Conservation (phyloP, 139 green algal genomes). For the Volvox africanus region DNA sequence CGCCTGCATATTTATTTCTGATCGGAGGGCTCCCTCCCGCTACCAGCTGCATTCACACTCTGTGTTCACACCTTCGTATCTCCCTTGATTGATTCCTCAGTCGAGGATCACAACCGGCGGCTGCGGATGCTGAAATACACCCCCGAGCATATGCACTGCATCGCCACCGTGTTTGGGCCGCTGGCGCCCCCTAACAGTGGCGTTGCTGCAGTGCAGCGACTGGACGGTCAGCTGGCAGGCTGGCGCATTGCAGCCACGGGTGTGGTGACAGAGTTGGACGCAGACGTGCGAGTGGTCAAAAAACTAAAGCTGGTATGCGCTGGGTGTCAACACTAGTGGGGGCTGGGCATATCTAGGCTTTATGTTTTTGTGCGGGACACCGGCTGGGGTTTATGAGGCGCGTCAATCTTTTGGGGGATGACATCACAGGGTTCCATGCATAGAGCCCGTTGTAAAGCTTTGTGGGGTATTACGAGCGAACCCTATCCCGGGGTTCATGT, state of each 20-base stretch:
- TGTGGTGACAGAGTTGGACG: constrained; percentile 92
- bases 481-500: no score
- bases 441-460: no score
- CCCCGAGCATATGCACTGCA: constrained; percentile 98
- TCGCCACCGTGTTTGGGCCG: constrained; percentile 84
- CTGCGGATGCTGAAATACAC: constrained; percentile 97
- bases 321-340: no score
- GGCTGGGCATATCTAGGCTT: no score
- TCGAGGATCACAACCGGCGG: constrained; percentile 92
- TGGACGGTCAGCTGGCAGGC: constrained; percentile 51
- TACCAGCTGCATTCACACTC: no score
- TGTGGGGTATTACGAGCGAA: no score
- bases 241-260: constrained; percentile 96
- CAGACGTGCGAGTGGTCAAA: constrained; percentile 84
- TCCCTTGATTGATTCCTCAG: constrained; percentile 36
- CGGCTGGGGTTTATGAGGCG: no score
- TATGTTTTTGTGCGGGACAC: no score
- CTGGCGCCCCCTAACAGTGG: constrained; percentile 90
- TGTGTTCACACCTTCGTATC: not conserved
- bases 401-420: no score
- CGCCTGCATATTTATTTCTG: no score
- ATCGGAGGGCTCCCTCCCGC: no score
- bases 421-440: no score
- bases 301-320: constrained; percentile 95
- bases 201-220: constrained; percentile 74